Conservation (phyloP, 176 grass and related monocot genomes). For the Echinochloa phyllopogon region DNA sequence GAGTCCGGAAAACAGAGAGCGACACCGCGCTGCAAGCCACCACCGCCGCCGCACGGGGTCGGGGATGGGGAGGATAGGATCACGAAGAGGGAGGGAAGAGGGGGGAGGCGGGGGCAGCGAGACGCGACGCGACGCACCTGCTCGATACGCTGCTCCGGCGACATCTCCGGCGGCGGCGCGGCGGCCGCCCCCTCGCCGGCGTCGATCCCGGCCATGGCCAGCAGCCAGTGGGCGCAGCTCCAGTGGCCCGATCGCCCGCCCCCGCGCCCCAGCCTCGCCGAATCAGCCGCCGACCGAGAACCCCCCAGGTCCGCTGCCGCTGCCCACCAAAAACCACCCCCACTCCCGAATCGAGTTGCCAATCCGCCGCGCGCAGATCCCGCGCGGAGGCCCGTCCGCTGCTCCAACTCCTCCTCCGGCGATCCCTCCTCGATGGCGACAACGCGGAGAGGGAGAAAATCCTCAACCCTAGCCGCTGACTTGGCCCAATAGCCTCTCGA, state of each 20-base stretch:
- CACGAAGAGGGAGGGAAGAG: neutral
- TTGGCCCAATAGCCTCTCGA: neutral
- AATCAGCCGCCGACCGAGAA: neutral
- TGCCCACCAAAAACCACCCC: neutral
- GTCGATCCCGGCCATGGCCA: slow-evolving; percentile 89
- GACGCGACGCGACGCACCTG: slow-evolving; percentile 34
- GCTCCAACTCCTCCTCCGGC: neutral
- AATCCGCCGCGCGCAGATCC: neutral
- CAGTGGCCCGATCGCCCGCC: slow-evolving; percentile 84
- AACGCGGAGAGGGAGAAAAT: neutral
- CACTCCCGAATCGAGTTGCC: neutral
- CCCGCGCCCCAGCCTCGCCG: slow-evolving; percentile 90
- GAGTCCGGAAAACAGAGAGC: neutral
- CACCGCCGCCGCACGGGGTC: neutral
- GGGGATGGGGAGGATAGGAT: neutral
- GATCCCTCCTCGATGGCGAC: neutral
- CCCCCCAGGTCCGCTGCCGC: neutral
- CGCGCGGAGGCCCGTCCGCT: neutral
- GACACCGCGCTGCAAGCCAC: neutral
- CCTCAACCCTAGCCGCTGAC: slow-evolving; percentile 26
- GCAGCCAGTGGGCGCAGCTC: slow-evolving; percentile 87
- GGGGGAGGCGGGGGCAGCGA: neutral
- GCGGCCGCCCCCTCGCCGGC: slow-evolving; percentile 31
- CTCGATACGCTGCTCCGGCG: slow-evolving; percentile 49
- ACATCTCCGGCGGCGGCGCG: slow-evolving; percentile 46